Evolutionary conservation across 106 monocot genomes (phyloP), one percentile per base, ranked within the genome.

Genomic region (Dendrobium catenatum): DNA sequence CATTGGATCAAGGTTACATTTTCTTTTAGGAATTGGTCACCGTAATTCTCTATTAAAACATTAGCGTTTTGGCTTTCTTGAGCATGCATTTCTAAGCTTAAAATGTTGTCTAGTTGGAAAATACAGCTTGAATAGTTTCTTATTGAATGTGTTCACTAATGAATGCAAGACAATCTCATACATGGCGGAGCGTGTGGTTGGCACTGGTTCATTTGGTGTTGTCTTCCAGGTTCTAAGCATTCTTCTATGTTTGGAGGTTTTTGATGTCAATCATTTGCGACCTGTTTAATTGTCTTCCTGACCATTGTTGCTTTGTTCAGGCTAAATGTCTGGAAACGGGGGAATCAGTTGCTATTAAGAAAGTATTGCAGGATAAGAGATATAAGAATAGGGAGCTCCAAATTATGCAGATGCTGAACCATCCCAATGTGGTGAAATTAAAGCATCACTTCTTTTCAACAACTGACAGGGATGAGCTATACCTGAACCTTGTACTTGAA

Each of bases 131-230:
- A 42, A n/a, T 44, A 43, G 26, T 42, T 73, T 74, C 43, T 74
- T 43, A 74, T 74, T 20, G 6, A 6, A 43, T 42, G 48, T 68
- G 76, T 83, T 31, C 40, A 66, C 61, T n/a, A 73, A 51, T 85
- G 67, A 15, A 49, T 13, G 55, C 8, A 87, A 95, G 96, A 93
- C 83, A 41, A 86, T 96, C 51, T 88, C 88, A 20, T 96, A 96
- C 76, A 91, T 93, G 93, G 96, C 96, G 44, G 96, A 96, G 78
- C 89, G 91, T 29, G 87, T 91, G 9, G 91, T 93, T 42, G 96
- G 96, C 31, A 91, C 89, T 73, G 96, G 96, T 80, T 96, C 96
- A 73, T 96, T 96, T 84, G 96, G 96, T 78, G 86, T 91, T 46
- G 96, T 96, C 67, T 96, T 93, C 83, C 93, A 96, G 89, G 93